Evolutionary conservation across 1,139 yeast genomes (phyloP), one percentile per base, ranked within the genome.

Genomic region (Hansenula lynferdii): DNA sequence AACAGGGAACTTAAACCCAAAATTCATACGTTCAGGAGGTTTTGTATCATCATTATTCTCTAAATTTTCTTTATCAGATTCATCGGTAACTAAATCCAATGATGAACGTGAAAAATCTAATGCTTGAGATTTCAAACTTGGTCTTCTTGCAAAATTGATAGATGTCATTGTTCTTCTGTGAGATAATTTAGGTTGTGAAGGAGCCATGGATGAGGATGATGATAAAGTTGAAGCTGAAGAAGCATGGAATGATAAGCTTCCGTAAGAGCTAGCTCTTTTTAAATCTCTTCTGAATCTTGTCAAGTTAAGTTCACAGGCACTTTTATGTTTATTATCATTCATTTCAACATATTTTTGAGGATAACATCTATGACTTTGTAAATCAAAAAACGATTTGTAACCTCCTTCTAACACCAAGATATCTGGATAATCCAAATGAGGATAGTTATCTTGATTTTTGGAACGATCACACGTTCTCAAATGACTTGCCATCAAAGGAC

Each of bases 391-490:
- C 30, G 69, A 69, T 55, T 83, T 80, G 67, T 92, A 92, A 8
- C 98, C 98, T 27, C 97, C 98, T 50, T 87, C 86, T 36, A 92
- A 69, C 29, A 92, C 78, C 29, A 86, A 80, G 35, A 92, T 77
- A 62, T 92, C 96, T 2, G 98, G 98, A 56, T 81, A 92, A 47
- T 75, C 76, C 42, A 92, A 68, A 45, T 71, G 67, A 1, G 98
- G 98, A 61, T 92, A 94, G 46, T 74, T 68, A 40, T 80, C 79
- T 46, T 78, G 72, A 58, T 90, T 89, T 37, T 77, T 53, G 35
- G 73, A 74, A 43, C 98, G 74, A 63, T 92, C 98, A 49, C 85
- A 74, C 48, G 82, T 82, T 47, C 98, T 70, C 42, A 92, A 70
- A 58, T 87, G 90, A 42, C 81, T 70, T 1, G 97, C 97, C 84